Base-by-base conservation (phyloP, 2,329 filamentous ascomycete species). In the Colletotrichum viniferum region DNA sequence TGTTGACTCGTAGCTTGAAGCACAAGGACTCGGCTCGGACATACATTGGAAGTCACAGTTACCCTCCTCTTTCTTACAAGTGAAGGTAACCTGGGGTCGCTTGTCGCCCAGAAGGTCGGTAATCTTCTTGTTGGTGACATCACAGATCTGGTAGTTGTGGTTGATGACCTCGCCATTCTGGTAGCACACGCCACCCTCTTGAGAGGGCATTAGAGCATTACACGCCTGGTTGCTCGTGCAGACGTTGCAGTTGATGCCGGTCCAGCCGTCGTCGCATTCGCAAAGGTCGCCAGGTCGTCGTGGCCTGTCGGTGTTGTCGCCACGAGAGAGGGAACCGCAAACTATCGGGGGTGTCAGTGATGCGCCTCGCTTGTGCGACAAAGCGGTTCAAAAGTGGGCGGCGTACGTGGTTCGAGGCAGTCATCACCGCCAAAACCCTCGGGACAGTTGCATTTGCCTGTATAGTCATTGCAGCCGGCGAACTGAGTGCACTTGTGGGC, bases 231-330 rank as follows among this genome's bases (percentile, higher is more conserved):
- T 90, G 5, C 92, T 92, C 76, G 94, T 92, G 85, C 97, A 99
- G 72, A 99, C 95, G 81, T 97, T 99, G 91, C 97, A 99, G 88
- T 99, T 99, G 86, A 99, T 96, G 77, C 97, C 97, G 55, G 91
- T 91, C 97, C 97, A 99, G 71, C 97, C 97, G 48, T 98, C 94
- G 81, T 96, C 94, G 84, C 97, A 99, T 56, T 95, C 87, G 86
- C 97, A 99, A 7, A 48, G 43, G 55, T 88, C 87, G 73, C 92
- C 89, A 68, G 92, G 87, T 81, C 97, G 92, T 82, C 95, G 93
- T 26, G 93, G 91, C 79, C 97, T 91, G 80, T 98, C 92, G 79
- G 97, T 91, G 80, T 98, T 93, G 79, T 90, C 90, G 78, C 96
- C 96, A 80, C 95, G 93, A 52, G 94, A 92, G 55, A 98, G 89